phyloP scores from a whole-genome alignment of 441 rosid species.

The Bocquillonia castaneifolia region DNA sequence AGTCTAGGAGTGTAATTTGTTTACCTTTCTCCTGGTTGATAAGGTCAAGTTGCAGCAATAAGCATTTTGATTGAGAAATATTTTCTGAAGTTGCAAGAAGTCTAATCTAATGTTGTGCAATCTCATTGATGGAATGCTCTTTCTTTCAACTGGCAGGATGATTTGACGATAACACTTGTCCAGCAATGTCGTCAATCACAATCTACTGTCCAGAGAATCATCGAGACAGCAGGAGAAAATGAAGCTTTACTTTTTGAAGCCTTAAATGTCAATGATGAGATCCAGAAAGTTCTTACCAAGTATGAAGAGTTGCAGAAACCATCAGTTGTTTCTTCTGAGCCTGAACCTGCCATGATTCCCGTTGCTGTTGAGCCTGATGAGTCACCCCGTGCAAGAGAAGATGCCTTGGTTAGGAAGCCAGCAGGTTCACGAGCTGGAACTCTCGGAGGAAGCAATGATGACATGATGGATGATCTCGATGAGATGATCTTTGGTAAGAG shows the following conservation, averaged over 20 bases:
- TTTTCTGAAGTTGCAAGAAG: neutral
- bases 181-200: slow-evolving; percentile 71
- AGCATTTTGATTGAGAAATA: neutral
- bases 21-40: neutral
- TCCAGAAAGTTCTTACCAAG: slow-evolving; percentile 63
- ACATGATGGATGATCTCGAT: slow-evolving; percentile 89
- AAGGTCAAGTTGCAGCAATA: neutral
- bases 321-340: slow-evolving; percentile 33
- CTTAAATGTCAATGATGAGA: slow-evolving; percentile 71
- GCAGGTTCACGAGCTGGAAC: slow-evolving; percentile 46
- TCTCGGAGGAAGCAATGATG: slow-evolving; percentile 59
- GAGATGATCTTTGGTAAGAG: slow-evolving; percentile 91
- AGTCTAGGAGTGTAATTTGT: neutral
- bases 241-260: slow-evolving; percentile 87
- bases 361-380: slow-evolving; percentile 75
- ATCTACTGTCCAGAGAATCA: slow-evolving; percentile 54
- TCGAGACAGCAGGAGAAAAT: slow-evolving; percentile 75
- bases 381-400: slow-evolving; percentile 57
- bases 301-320: slow-evolving; percentile 66
- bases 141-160: slow-evolving; percentile 48
- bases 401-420: slow-evolving; percentile 58
- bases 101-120: neutral
- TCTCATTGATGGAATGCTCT: slow-evolving; percentile 1
- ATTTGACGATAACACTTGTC: slow-evolving; percentile 54
- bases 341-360: slow-evolving; percentile 87